Evolutionary conservation across 345 rosid genomes (phyloP), one percentile per base, ranked within the genome.

Genomic region (Aquilaria yunnanensis): DNA sequence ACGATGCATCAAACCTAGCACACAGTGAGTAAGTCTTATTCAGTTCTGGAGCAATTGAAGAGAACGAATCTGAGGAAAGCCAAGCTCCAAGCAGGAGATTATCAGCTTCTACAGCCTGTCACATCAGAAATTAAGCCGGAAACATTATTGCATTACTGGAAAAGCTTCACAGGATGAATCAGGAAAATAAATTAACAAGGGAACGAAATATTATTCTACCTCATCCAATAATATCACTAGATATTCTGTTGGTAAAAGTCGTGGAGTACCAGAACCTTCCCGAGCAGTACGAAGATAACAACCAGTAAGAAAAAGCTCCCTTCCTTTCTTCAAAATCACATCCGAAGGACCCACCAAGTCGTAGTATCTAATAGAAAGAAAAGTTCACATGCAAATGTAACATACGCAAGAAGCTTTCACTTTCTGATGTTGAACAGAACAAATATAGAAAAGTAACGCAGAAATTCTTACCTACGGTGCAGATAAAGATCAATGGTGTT

Each of bases 171-270:
- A 37, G 8, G 43, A 37, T 37, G 43, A 37, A 37, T 37, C 7
- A 37, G 2, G 43, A 37, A 3, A 37, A 9, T 9, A 37, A 37
- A 37, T 5, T 9, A 37, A 37, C 43, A 37, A 37, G 43, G 8
- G 5, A 37, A 9, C 43, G 8, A 37, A 37, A 37, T 37, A 37
- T 37, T 37, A 37, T 37, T 37, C 1, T 66, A 88, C 99, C 95
- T 90, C 96, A 68, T 90, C 97, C 59, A 90, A 75, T 79, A 88
- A 75, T 71, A 84, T 80, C 73, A 90, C 91, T 59, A 94, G 90
- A 81, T 90, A 85, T 70, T 94, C 99, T 10, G 97, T 90, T 14
- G 99, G 99, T 60, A 94, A 78, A 74, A 94, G 90, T n/a, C 96
- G 77, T 32, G 87, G 72, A 72, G 66, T 68, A 60, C 96, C 96